Evolutionary conservation across 768 basidiomycete genomes (phyloP).

Genomic region (Mycena kentingensis): DNA sequence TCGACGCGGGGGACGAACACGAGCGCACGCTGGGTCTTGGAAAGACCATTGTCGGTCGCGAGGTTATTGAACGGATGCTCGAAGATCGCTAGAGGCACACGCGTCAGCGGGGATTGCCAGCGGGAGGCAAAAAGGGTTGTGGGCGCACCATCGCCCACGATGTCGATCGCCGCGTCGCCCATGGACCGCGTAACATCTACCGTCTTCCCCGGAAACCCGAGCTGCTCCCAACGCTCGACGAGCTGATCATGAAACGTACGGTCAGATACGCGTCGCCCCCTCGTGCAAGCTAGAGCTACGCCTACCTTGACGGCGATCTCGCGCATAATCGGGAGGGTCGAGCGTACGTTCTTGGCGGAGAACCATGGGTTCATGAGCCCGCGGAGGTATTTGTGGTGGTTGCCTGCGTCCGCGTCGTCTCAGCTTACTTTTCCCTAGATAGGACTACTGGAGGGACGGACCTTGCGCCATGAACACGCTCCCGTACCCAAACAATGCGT

Average conservation of each 20-base stretch:
- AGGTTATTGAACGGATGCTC: slow-evolving; percentile 14
- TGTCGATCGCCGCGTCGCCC: slow-evolving; percentile 9
- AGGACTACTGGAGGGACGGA: neutral
- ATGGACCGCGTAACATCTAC: slow-evolving; percentile 3
- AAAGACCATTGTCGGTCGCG: slow-evolving; percentile 4
- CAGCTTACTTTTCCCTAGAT: no score
- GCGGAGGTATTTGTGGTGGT: slow-evolving; percentile 4
- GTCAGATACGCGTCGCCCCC: no score
- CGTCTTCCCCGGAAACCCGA: neutral
- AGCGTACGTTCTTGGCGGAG: slow-evolving; percentile 14
- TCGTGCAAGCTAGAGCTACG: no score
- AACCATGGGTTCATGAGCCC: slow-evolving; percentile 19
- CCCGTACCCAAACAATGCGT: slow-evolving; percentile 9
- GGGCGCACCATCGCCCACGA: slow-evolving; percentile 6
- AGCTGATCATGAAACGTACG: slow-evolving; percentile 1
- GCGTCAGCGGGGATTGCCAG: neutral
- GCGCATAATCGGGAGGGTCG: slow-evolving; percentile 2
- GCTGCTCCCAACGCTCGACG: slow-evolving; percentile 6
- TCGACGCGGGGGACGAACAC: slow-evolving; percentile 13
- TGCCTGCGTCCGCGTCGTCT: slow-evolving; percentile 1
- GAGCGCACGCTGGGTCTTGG: slow-evolving; percentile 1
- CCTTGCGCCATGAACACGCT: slow-evolving; percentile 10
- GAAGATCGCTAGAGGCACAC: slow-evolving; percentile 4
- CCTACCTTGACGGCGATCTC: slow-evolving; percentile 13
- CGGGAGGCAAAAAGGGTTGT: neutral